These are phyloP conservation scores for Sechiopsis laciniata DNA, from an alignment of 306 rosid species.

Conservation along the genomic window DNA sequence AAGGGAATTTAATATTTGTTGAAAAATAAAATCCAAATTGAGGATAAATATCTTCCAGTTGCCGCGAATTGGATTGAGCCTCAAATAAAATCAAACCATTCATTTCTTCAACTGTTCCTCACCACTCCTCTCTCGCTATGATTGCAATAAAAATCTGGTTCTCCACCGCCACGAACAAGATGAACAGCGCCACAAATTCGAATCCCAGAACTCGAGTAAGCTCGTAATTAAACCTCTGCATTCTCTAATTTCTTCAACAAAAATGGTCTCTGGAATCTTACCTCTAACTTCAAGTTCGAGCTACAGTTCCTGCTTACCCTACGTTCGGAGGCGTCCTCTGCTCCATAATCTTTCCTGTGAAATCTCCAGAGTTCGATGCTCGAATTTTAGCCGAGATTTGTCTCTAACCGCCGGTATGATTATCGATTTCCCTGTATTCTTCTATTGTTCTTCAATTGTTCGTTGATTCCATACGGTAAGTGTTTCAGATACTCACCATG, in stretches of 20 bases:
- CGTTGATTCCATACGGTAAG: neutral
- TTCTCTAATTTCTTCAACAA: conserved; percentile 13
- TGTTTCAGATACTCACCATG: too few relatives aligned
- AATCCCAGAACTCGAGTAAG: neutral
- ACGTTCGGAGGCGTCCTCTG: conserved; percentile 6
- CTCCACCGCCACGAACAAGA: neutral
- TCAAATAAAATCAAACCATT: neutral
- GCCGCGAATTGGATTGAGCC: neutral
- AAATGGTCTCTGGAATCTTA: conserved; percentile 24
- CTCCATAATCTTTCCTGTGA: conserved; percentile 3
- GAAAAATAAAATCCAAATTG: too few relatives aligned
- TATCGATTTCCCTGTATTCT: neutral
- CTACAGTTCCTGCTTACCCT: conserved; percentile 3
- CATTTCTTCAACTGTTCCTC: conserved; percentile 12
- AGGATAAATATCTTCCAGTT: conserved; percentile 13
- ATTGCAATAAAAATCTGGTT: conserved; percentile 1
- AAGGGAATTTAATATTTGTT: too few relatives aligned
- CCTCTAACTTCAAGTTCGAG: conserved; percentile 22
- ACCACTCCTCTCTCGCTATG: neutral
- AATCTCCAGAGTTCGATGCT: conserved; percentile 22
- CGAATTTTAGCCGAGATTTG: conserved; percentile 22
- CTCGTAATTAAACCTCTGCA: neutral
- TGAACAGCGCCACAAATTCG: neutral
- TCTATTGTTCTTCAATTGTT: neutral
- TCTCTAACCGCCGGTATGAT: conserved; percentile 25